phyloP scores from a whole-genome alignment of 2,329 filamentous ascomycete genomes.

The Claviceps sp. region DNA sequence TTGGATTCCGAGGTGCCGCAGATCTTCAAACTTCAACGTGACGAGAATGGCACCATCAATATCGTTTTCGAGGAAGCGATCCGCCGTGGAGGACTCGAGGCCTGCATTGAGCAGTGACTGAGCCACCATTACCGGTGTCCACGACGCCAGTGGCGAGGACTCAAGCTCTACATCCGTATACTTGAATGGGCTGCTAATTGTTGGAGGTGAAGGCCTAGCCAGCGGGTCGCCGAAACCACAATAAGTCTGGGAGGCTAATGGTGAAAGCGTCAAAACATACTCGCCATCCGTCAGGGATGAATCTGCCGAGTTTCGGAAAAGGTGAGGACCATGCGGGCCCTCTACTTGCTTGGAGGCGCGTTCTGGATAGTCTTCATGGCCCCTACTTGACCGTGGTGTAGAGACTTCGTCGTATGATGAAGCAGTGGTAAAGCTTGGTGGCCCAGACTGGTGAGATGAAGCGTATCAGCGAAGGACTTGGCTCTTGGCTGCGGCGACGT shows the following conservation, averaged over 20 bases:
- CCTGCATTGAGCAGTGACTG: constrained; percentile 78
- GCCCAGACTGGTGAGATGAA: constrained; percentile 39
- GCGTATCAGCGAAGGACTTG: constrained; percentile 5
- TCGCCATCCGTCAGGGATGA: constrained; percentile 27
- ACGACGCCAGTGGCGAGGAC: constrained; percentile 44
- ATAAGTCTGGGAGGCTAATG: constrained; percentile 53
- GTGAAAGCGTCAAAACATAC: constrained; percentile 54
- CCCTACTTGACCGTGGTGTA: constrained; percentile 57
- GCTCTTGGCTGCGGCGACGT: background rate
- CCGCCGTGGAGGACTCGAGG: constrained; percentile 62
- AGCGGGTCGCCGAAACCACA: constrained; percentile 19
- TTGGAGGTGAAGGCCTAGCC: constrained; percentile 12
- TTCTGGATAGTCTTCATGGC: constrained; percentile 47
- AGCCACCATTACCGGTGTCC: constrained; percentile 65
- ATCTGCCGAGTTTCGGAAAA: constrained; percentile 62
- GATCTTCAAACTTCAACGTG: constrained; percentile 81
- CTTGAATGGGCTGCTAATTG: constrained; percentile 38
- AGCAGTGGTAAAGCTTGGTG: constrained; percentile 71
- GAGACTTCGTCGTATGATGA: constrained; percentile 76
- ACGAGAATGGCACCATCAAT: constrained; percentile 80
- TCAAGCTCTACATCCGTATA: constrained; percentile 46
- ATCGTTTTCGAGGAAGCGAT: constrained; percentile 83
- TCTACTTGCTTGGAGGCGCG: constrained; percentile 53
- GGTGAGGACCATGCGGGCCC: constrained; percentile 73
- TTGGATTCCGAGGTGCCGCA: constrained; percentile 66